A percentile compares a stretch with the other conserved stretches of the same genome.
Conservation (phyloP, 2,329 filamentous ascomycete species). For the Sporothrix protearum region DNA sequence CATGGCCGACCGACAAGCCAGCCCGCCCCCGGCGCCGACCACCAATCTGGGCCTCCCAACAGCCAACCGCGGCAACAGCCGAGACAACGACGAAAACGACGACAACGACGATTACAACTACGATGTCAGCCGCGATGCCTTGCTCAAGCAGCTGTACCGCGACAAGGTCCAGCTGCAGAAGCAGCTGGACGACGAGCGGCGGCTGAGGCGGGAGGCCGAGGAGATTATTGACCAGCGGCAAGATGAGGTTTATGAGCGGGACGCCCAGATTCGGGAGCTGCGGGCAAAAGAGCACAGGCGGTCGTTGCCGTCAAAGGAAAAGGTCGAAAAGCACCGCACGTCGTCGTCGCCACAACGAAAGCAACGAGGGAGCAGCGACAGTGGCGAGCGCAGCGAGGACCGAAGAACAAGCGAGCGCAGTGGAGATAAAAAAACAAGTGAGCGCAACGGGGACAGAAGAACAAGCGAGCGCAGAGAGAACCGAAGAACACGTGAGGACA, state of each 20-base stretch:
- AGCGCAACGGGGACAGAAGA: not conserved
- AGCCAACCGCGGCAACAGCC: too few relatives aligned
- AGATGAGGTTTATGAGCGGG: constrained; percentile 8
- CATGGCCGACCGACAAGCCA: not conserved
- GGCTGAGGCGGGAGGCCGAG: constrained; percentile 15
- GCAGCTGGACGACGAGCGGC: constrained; percentile 13
- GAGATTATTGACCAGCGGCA: constrained; percentile 19
- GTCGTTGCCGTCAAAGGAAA: not conserved
- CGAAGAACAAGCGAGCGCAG: too few relatives aligned
- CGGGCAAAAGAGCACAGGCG: not conserved
- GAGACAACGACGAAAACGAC: not conserved
- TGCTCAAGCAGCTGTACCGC: not conserved
- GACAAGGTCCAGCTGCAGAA: not conserved
- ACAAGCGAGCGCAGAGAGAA: too few relatives aligned
- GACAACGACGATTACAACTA: not conserved
- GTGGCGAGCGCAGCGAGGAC: not conserved
- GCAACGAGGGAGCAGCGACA: not conserved
- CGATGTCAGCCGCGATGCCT: not conserved
- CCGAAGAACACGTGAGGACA: not conserved
- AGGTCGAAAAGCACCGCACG: too few relatives aligned
- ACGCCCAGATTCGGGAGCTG: not conserved
- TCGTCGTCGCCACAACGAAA: not conserved
- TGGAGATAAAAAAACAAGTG: not conserved
- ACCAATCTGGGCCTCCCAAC: not conserved
- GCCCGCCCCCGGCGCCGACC: not conserved